Base-by-base conservation (phyloP, 768 basidiomycete species). In the Russula sp. region DNA sequence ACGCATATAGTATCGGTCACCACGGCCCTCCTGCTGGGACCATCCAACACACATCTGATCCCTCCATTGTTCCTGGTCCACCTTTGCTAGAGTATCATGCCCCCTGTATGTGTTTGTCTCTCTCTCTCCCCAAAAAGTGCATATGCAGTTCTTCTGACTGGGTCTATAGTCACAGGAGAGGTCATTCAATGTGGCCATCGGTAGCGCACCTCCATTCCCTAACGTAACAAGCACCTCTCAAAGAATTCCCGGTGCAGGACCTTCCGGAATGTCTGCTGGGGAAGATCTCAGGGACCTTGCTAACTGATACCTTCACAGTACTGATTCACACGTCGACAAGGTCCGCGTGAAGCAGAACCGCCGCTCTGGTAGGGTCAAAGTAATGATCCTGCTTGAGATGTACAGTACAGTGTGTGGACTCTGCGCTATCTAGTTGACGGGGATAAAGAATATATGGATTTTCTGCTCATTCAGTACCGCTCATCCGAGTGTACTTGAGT, bases 91-190 rank as follows among this genome's bases (percentile, higher is more conserved):
- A 42, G 3, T 34, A 51, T 0, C 6, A 20, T 13, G 11, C 58
- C 40, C 31, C 18, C 6, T 42, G 58, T 42, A 42, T 6, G 58
- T 51, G 4, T 16, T 10, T 18, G 4, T 11, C 14, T 27, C 22
- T 27, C 2, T 2, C 4, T 2, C 2, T 2, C 4, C 2, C 10
- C 0, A 6, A n/a, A 2, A 7, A 40, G 1, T 40, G 22, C 48
- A 50, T 18, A 2, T 39, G 31, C 35, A 27, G 1, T 31, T 10
- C 31, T 10, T 20, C 57, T 51, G 27, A 51, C 40, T 20, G 35
- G 7, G 18, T 34, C 13, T 9, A 6, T 14, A 32, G 10, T 18
- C 39, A 1, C 57, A 58, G 37, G 48, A 32, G 4, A 3, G 32
- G 2, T 2, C 37, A 10, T 2, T 40, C 27, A 16, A 32, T 13